These are phyloP conservation scores for Aspergillus texensis DNA, from an alignment of 2,329 filamentous ascomycete species.

Conservation along the genomic window DNA sequence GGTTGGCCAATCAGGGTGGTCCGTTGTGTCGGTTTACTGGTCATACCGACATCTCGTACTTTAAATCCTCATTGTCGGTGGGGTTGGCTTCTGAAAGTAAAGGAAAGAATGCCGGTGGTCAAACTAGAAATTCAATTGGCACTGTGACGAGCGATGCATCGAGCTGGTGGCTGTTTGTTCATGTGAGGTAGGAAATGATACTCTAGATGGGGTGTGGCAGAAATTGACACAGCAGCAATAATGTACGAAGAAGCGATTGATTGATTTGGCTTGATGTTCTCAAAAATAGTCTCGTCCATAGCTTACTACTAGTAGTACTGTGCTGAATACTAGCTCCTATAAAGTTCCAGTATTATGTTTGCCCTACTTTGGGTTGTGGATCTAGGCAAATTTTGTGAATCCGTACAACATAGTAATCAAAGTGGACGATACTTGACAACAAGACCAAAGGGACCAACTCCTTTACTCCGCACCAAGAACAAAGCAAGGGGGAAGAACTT, in stretches of 20 bases:
- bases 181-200: background rate
- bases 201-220: background rate
- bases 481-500: background rate
- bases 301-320: background rate
- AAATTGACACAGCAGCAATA: background rate
- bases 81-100: background rate
- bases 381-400: background rate
- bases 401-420: background rate
- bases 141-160: background rate
- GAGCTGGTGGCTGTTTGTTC: background rate
- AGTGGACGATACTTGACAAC: background rate
- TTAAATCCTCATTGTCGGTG: background rate
- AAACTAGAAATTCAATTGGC: background rate
- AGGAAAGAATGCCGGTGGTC: background rate
- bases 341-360: background rate
- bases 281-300: background rate
- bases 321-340: background rate
- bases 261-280: background rate
- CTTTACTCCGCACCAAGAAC: background rate
- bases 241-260: background rate
- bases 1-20: background rate
- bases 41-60: background rate
- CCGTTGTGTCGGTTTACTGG: background rate
- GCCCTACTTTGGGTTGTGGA: background rate
- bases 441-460: background rate